Base-by-base conservation (phyloP, 2,329 filamentous ascomycete genomes). In the Aspergillus persii region DNA sequence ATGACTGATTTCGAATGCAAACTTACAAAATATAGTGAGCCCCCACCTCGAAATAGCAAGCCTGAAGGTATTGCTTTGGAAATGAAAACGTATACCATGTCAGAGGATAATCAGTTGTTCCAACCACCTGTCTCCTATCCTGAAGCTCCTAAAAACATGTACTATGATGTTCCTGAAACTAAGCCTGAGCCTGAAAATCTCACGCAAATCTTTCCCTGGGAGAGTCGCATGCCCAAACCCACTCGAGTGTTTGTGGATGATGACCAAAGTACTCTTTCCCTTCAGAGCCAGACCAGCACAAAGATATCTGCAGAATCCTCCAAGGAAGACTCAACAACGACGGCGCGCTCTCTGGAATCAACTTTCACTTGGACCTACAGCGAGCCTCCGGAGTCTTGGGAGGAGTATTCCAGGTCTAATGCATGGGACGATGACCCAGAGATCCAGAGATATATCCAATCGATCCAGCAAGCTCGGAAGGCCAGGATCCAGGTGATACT, bases 401-500 rank as follows among this genome's bases (percentile, higher is more conserved):
- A 86, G 63, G 83, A 83, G 50, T 96, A 89, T 73, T 81, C 86
- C n/a, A 84, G 87, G 50, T 85, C 82, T 53, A 99, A 98, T 74
- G 93, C 92, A 15, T 99, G 95, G 95, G 95, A 99, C 69, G 90
- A 91, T 55, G 85, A 96, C 54, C 90, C 91, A 11, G 89, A 91
- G 65, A 99, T 99, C 68, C 88, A 91, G 69, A 85, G 86, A 63
- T 99, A 97, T 72, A 90, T 98, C 56, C 90, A 91, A 63, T 83
- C 86, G 55, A 80, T 96, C 57, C 87, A 89, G 67, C 86, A 88
- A 72, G 83, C 85, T 69, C 83, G 81, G 58, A 82, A 80, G 60
- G 81, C 74, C 54, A 80, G 79, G 62, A 66, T 77, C 47, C 77
- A 81, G 61, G 75, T 79, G n/a, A 58, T 76, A 48, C 64, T 68